Evolutionary conservation across 1,284 basidiomycete species (phyloP).

Genomic region (Mrakiaceae sp.): DNA sequence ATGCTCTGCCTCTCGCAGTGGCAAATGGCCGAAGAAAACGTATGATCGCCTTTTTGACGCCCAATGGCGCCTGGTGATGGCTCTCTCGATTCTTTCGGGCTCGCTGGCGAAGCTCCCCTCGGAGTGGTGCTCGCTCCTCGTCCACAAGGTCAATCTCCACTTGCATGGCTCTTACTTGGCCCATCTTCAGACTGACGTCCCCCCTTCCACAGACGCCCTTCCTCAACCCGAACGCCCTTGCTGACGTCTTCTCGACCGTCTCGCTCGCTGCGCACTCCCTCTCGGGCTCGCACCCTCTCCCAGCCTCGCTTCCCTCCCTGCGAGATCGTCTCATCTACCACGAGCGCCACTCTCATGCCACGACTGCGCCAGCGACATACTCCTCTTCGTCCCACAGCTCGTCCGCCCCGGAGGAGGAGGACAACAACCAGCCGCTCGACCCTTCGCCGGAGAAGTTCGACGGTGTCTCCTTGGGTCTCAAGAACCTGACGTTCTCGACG

Average conservation of each 20-base stretch:
- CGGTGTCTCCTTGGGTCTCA: conserved; percentile 4
- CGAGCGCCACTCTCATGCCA: neutral
- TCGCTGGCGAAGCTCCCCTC: conserved; percentile 15
- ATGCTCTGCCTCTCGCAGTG: conserved; percentile 18
- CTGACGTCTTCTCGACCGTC: conserved; percentile 7
- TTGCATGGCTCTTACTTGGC: neutral
- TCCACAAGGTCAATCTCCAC: neutral
- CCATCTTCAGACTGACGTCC: neutral
- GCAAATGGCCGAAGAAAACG: conserved; percentile 31
- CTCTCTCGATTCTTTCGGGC: conserved; percentile 25
- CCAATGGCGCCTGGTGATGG: conserved; percentile 24
- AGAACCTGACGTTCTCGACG: neutral
- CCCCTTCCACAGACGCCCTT: conserved; percentile 3
- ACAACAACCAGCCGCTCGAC: neutral
- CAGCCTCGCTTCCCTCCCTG: conserved; percentile 3
- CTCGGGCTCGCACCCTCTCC: conserved; percentile 6
- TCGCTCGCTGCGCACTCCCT: conserved; percentile 1
- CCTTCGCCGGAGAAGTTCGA: neutral
- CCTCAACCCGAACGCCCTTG: conserved; percentile 10
- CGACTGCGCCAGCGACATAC: neutral
- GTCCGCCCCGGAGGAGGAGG: neutral
- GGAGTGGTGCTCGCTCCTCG: conserved; percentile 6
- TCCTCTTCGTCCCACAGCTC: neutral
- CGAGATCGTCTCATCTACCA: conserved; percentile 13
- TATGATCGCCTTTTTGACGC: conserved; percentile 26